Evolutionary conservation across 169 alveolate genomes (phyloP).

Genomic region (Neospora caninum): DNA sequence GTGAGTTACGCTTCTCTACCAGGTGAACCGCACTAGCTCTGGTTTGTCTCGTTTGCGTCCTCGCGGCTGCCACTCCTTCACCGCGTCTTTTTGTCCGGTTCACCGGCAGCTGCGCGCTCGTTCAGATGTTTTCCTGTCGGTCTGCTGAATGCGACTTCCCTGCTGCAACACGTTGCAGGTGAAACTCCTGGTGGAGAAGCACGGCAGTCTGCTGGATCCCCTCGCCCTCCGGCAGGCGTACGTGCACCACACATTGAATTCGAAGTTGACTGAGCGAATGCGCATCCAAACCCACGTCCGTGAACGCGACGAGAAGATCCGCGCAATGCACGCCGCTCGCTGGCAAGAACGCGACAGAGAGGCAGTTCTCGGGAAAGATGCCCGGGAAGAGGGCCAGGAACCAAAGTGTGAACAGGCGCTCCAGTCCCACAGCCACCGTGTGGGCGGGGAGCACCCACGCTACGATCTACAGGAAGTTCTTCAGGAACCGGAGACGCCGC

Average conservation of each 20-base stretch:
- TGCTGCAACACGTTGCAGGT: not conserved
- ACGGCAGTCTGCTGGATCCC: not conserved
- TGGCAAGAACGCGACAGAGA: not conserved
- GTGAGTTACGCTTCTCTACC: no score
- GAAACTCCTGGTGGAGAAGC: slow-evolving; percentile 20
- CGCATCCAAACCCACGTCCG: not conserved
- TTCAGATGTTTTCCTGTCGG: no score
- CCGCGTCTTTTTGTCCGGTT: no score
- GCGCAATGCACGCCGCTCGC: not conserved
- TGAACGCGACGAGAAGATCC: not conserved
- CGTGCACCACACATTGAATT: slow-evolving; percentile 37
- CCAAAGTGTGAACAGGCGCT: not conserved
- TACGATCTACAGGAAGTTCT: not conserved
- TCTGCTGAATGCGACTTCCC: no score
- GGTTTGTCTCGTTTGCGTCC: no score
- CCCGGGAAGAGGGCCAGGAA: not conserved
- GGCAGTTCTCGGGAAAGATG: not conserved
- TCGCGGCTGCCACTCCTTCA: no score
- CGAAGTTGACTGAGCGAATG: slow-evolving; percentile 26
- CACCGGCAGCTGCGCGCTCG: no score
- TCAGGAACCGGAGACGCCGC: slow-evolving; percentile 14
- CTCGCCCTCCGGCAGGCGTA: slow-evolving; percentile 52
- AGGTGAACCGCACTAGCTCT: no score
- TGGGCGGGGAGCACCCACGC: not conserved
- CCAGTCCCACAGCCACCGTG: not conserved